Conservation (phyloP, 495 filamentous ascomycete species). For the Trichoderma orchidacearum region DNA sequence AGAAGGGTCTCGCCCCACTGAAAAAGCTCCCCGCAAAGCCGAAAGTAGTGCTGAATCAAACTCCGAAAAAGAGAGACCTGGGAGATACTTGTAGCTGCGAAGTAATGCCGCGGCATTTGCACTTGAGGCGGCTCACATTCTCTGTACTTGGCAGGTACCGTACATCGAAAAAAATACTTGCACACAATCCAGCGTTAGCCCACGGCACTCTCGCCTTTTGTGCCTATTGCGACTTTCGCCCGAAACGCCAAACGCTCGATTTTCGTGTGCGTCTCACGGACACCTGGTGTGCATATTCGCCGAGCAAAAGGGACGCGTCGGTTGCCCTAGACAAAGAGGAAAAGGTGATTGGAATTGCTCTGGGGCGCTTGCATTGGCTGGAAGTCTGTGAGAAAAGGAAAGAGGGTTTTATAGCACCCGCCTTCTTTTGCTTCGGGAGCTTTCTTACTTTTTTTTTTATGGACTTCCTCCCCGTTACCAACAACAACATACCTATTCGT, state of each 20-base stretch:
- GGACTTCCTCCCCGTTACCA: background rate
- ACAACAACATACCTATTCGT: too few species aligned
- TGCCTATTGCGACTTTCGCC: background rate
- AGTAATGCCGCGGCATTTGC: background rate
- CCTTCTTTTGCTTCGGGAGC: background rate
- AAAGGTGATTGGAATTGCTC: background rate
- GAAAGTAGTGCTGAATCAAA: background rate
- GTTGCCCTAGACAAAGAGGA: background rate
- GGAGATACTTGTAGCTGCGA: background rate
- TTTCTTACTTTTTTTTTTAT: background rate
- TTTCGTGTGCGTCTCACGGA: background rate
- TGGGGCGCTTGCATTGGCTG: background rate
- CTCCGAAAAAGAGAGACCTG: background rate
- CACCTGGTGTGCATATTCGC: background rate
- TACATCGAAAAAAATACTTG: background rate
- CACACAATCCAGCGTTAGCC: background rate
- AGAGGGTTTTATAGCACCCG: background rate
- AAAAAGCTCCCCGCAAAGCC: background rate
- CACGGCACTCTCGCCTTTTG: too few species aligned
- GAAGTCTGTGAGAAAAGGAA: background rate
- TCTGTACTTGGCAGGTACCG: background rate
- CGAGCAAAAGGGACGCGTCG: background rate
- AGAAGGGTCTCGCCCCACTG: slow-evolving; percentile 20
- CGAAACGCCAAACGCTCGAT: background rate
- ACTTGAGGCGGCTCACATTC: background rate